Conservation (phyloP, 108 stramenopile species). For the Hondaea fermentalgiana region DNA sequence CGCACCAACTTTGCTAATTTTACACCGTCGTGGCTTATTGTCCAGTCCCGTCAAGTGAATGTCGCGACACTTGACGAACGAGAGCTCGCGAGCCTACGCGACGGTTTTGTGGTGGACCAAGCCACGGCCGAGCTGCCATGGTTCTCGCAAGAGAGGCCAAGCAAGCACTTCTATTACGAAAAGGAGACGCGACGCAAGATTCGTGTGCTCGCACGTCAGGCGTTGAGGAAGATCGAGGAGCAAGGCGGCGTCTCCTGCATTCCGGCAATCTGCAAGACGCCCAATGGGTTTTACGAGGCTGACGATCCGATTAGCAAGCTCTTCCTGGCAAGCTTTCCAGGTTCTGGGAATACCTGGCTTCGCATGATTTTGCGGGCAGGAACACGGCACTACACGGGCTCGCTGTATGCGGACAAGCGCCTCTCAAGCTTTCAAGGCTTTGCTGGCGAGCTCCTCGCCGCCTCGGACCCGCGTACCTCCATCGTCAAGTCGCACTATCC, state of each 20-base stretch:
- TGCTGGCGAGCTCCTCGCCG: not conserved
- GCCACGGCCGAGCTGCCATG: not conserved
- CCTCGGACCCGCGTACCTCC: not conserved
- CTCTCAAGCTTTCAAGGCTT: not conserved
- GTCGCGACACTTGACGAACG: not conserved
- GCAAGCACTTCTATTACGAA: not conserved
- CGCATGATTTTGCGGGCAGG: not conserved
- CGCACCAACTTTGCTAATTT: no score
- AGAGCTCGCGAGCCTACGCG: not conserved
- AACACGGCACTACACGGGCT: not conserved
- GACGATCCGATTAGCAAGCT: not conserved
- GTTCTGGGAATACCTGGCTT: not conserved
- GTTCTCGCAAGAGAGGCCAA: not conserved
- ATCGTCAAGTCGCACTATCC: conserved; percentile 6
- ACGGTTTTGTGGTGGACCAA: not conserved
- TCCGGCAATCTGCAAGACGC: not conserved
- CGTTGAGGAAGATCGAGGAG: not conserved
- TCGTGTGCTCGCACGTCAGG: not conserved
- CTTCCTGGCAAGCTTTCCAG: not conserved
- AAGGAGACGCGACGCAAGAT: not conserved
- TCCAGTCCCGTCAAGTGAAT: no score
- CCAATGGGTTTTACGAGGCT: not conserved
- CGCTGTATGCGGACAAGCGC: not conserved
- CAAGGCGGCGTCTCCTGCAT: not conserved
- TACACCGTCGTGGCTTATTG: no score